Base-by-base conservation (phyloP, 2,329 filamentous ascomycete species). In the Stemphylium lycopersici region DNA sequence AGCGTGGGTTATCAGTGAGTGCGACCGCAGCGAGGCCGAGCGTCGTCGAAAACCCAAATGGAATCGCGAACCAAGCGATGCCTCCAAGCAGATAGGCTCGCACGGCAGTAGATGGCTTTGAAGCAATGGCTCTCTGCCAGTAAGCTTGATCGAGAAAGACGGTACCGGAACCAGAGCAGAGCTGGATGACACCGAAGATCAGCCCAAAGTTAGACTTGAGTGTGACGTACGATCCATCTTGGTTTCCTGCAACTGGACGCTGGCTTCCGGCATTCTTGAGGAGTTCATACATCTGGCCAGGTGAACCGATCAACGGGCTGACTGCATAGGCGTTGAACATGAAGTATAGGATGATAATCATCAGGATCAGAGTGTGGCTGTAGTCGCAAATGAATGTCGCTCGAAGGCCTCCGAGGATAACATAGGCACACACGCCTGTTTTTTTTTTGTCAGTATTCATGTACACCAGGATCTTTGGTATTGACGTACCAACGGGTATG, bases 1-100 rank as follows among this genome's bases (percentile, higher is more conserved):
- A 81, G 3, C 60, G 62, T 1, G 77, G 77, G 22, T 75, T 74
- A 48, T 75, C 66, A 3, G 73, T 77, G n/a, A 81, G 69, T 6
- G 78, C 80, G 1, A 76, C 76, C 0, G 77, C 78, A 13, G 74
- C 71, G 2, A 82, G 71, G 11, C 80, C 79, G 48, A 81, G 66
- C 1, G 78, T 79, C 1, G 80, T 80, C 1, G 78, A 75, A 58
- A 79, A 77, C 2, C 75, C 74, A 43, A 79, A 81, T 0, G 79
- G 79, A 15, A 82, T 79, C 4, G 77, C 79, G 54, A 80, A 80
- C 75, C 79, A 81, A 3, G 78, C 78, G 6, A 82, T 63, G 0
- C 79, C 78, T 15, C 77, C 79, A 3, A 81, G 68, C 4, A 73
- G 63, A 40, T 73, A 73, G 0, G 65, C 68, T 16, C 55, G 60